Base-by-base conservation (phyloP, 1,139 yeast genomes). In the Suhomyces ambrosiae region DNA sequence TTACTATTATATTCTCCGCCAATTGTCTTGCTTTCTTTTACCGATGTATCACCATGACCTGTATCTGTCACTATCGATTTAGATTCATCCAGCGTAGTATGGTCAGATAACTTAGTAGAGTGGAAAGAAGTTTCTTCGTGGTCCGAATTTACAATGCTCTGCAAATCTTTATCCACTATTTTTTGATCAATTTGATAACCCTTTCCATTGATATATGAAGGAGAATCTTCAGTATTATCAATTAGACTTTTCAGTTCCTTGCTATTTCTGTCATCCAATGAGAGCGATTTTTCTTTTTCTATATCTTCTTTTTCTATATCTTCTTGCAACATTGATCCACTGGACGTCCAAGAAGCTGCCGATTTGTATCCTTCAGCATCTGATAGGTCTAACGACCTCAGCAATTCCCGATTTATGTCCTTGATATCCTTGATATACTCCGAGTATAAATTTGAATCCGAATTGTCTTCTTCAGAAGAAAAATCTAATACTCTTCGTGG, bases 391-490 rank as follows among this genome's bases (percentile, higher is more conserved):
- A 48, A 46, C 6, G 52, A 45, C 26, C 41, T 45, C 48, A 43
- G 49, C 2, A 53, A 37, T 18, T 49, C 54, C 6, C 42, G 45
- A 28, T 50, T 48, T 11, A 53, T 49, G 10, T 44, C 44, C 25
- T 47, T 42, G 32, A 54, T 52, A 34, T 54, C 59, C 15, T 46
- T 41, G 21, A 56, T 48, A 26, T 52, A 53, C 14, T 49, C 50
- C 1, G 55, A 41, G 35, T 49, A 50, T 5, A 41, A 27, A 19
- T 28, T 32, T 5, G 23, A 12, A 15, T 35, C 43, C n/a, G 35
- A 30, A 13, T 32, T 29, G 9, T 38, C 38, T 10, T 38, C 41
- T 5, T 32, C 36, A 2, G 42, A 38, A 3, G 42, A 38, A 22
- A 38, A 28, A 17, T 28, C 19, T 10, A 38, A 23, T 7, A 35